A percentile compares a stretch with the other conserved stretches of the same genome.
phyloP scores from a whole-genome alignment of 2,329 filamentous ascomycete genomes.

The Zarea fungicola region DNA sequence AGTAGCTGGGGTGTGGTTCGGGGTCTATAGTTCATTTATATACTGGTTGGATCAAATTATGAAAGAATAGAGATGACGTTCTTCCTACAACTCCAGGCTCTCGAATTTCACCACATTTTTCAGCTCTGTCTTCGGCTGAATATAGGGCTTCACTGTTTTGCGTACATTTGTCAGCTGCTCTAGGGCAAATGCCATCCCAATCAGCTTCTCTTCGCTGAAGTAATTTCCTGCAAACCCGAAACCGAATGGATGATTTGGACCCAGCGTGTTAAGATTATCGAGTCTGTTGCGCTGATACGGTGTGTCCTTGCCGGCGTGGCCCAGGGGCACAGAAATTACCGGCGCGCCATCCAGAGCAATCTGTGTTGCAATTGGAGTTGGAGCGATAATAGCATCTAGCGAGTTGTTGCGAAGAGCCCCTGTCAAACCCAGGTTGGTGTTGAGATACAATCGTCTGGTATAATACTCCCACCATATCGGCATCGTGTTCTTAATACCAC shows the following conservation, averaged over 20 bases:
- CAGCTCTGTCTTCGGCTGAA: conserved; percentile 27
- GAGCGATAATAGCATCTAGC: conserved; percentile 58
- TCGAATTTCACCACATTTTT: conserved; percentile 17
- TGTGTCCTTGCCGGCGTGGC: conserved; percentile 47
- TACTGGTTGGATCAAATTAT: background rate
- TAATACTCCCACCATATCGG: conserved; percentile 55
- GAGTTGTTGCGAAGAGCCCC: conserved; percentile 52
- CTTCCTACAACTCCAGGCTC: conserved; percentile 4
- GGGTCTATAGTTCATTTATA: too few species aligned
- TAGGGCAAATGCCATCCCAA: conserved; percentile 63
- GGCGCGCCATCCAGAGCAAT: conserved; percentile 55
- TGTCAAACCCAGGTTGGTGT: conserved; percentile 51
- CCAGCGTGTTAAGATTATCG: conserved; percentile 47
- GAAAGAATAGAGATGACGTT: background rate
- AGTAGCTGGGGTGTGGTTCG: too few species aligned
- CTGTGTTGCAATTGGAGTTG: conserved; percentile 43
- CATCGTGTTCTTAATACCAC: conserved; percentile 48
- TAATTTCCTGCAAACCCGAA: conserved; percentile 56
- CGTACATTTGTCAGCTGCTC: conserved; percentile 50
- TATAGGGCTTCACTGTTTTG: conserved; percentile 22
- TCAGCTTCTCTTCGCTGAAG: conserved; percentile 57
- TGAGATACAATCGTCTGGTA: conserved; percentile 45
- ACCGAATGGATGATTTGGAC: conserved; percentile 55
- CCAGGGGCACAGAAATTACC: conserved; percentile 58
- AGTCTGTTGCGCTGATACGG: conserved; percentile 38